Base-by-base conservation (phyloP, 192 early-diverging fungal genomes). In the Coemansia sp. region DNA sequence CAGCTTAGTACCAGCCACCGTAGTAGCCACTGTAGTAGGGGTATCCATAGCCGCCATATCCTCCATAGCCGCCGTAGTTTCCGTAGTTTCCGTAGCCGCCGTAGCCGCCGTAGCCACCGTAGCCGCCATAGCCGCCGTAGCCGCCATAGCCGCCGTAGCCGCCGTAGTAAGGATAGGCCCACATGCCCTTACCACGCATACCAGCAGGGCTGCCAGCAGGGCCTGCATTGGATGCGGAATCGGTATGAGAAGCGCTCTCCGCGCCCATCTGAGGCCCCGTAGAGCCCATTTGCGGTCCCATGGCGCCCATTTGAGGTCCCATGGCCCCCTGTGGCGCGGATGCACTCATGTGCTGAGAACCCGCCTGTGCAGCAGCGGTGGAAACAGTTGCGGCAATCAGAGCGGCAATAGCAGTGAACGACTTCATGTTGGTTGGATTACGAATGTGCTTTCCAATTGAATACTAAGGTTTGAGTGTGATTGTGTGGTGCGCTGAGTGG, bases 131-230 rank as follows among this genome's bases (percentile, higher is more conserved):
- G 44, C 64, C 51, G 16, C 77, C 71, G 50, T 75, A 71, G 38
- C 63, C 37, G 44, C 77, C 69, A 39, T 72, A 75, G 12, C 69
- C 56, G 16, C 76, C 67, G 22, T 72, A 72, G n/a, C 59, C 8
- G 37, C 63, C 65, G 17, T 76, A 76, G 79, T 75, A 76, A 5
- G 79, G 79, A 45, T 81, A 81, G 0, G 79, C 79, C 79, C 79
- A 81, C 79, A 81, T 81, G 58, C 59, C 63, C 70, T 81, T 81
- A 63, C 79, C 79, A 25, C 74, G 79, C 9, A 70, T 17, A 25
- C 73, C 74, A 42, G 79, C 79, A 72, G 79, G 70, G 61, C 79
- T 67, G 69, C 72, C 77, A 74, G 77, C 77, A 70, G 79, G 54
- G 4, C 70, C 74, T 70, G 79, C 73, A 48, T 65, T 66, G 43